Conservation (phyloP, 768 basidiomycete species). For the Kwoniella sp. region DNA sequence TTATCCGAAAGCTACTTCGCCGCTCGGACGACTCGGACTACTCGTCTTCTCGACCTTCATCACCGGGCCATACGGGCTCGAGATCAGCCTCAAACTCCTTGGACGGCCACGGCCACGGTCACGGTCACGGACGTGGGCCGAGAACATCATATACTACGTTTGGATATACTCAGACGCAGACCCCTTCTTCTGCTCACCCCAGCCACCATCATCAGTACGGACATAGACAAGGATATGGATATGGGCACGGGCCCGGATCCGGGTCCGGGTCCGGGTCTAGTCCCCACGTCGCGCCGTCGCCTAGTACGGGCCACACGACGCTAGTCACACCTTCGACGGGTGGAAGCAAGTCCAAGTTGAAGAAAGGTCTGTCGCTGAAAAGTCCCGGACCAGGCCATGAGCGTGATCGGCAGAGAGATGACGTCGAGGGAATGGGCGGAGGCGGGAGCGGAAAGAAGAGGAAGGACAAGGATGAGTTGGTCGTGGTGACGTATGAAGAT, state of each 20-base stretch:
- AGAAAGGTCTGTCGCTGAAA: constrained; percentile 1
- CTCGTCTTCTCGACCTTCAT: not conserved
- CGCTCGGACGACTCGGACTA: not conserved
- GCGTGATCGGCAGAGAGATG: not conserved
- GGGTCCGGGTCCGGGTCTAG: not conserved
- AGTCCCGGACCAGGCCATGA: not conserved
- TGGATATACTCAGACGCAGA: not conserved
- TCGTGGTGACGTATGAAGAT: constrained; percentile 34
- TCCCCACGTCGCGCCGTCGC: not conserved
- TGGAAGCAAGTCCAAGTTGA: constrained; percentile 7
- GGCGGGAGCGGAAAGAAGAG: not conserved
- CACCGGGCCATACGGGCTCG: not conserved
- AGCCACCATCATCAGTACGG: not conserved
- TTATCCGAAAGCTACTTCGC: not conserved
- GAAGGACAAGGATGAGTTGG: constrained; percentile 17
- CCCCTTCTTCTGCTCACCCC: not conserved
- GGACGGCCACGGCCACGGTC: not conserved
- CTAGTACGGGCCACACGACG: constrained; percentile 14
- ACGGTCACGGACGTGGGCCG: not conserved
- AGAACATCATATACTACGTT: constrained; percentile 4
- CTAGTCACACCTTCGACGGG: constrained; percentile 17
- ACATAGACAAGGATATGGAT: too few relatives aligned
- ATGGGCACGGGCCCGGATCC: too few relatives aligned
- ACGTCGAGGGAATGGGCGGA: constrained; percentile 1
- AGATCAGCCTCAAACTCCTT: not conserved